These are phyloP conservation scores for Dipodascus albidus DNA, from an alignment of 805 yeast species.

Conservation along the genomic window DNA sequence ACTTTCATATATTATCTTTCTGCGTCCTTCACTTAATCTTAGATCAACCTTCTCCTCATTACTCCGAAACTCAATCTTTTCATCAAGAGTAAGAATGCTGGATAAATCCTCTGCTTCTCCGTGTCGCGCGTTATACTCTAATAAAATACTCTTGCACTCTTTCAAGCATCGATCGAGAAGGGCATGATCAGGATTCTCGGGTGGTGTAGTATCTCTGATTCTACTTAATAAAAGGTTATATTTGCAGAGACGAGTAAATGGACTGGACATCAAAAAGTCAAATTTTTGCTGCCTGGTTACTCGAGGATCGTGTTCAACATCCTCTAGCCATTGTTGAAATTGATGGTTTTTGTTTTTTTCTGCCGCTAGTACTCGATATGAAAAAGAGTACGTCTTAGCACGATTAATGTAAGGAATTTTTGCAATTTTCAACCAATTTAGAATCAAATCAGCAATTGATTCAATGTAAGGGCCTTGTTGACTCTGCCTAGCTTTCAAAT, in stretches of 20 bases:
- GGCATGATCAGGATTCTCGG: slow-evolving; percentile 39
- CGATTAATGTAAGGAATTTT: slow-evolving; percentile 42
- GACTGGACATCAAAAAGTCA: slow-evolving; percentile 43
- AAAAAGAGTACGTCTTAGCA: slow-evolving; percentile 32
- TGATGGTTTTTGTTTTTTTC: slow-evolving; percentile 28
- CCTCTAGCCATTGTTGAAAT: slow-evolving; percentile 47
- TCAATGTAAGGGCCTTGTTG: slow-evolving; percentile 57
- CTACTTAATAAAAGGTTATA: slow-evolving; percentile 54
- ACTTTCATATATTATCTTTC: slow-evolving; percentile 50
- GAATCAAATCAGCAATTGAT: slow-evolving; percentile 50
- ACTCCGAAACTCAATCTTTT: slow-evolving; percentile 42
- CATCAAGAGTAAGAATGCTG: slow-evolving; percentile 41
- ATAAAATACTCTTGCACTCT: slow-evolving; percentile 43
- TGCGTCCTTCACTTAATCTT: slow-evolving; percentile 39
- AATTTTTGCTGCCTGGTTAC: slow-evolving; percentile 28
- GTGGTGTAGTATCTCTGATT: slow-evolving; percentile 38
- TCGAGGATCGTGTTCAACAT: slow-evolving; percentile 37
- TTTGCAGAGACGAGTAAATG: slow-evolving; percentile 40
- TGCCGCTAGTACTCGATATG: slow-evolving; percentile 34
- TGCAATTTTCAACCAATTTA: slow-evolving; percentile 54
- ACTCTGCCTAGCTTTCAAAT: slow-evolving; percentile 44
- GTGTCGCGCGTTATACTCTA: slow-evolving; percentile 49
- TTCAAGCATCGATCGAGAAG: slow-evolving; percentile 41
- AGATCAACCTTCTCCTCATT: slow-evolving; percentile 36
- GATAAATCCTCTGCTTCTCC: slow-evolving; percentile 49